Base-by-base conservation (phyloP, 306 rosid species). In the Quercus agrifolia region DNA sequence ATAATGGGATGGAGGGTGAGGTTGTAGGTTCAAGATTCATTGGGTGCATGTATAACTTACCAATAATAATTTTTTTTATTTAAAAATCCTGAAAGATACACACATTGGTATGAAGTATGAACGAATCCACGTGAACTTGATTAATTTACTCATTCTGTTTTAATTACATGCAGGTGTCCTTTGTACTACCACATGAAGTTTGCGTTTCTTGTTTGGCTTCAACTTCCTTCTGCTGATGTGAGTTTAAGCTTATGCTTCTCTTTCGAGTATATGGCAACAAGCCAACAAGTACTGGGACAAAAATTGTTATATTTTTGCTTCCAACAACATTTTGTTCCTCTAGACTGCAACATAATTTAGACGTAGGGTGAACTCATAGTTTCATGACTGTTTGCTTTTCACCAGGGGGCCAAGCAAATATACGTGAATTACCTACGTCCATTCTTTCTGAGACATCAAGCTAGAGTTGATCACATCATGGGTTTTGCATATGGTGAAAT, bases 161-260 rank as follows among this genome's bases (percentile, higher is more conserved):
- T 23, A 33, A 25, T 54, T 46, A 28, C 68, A 56, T 72, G 77
- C 89, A 92, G 99, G 99, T 79, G 81, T 85, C 99, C 99, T 57
- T 75, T 92, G 86, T 94, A 94, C 88, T 94, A 94, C 80, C 99
- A 91, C 78, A 12, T 91, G 84, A 92, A 94, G 88, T 92, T 92
- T 74, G 97, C 95, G 58, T 94, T 94, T 89, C 97, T 94, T 84
- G 97, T 94, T 71, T 94, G 99, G 99, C 97, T 94, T 81, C 99
- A 94, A 85, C 97, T 94, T 85, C 99, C 99, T 31, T 57, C 91
- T 46, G 81, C 85, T 35, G 76, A 83, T 90, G 99, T 92, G 85
- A 87, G 97, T 87, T 78, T 44, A 13, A 77, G 46, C 30, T 52
- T 54, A 70, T 70, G 9, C 57, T 75, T 56, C 73, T 56, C 35